Evolutionary conservation across 2,329 filamentous ascomycete genomes (phyloP).

Genomic region (Microdochium bolleyi): DNA sequence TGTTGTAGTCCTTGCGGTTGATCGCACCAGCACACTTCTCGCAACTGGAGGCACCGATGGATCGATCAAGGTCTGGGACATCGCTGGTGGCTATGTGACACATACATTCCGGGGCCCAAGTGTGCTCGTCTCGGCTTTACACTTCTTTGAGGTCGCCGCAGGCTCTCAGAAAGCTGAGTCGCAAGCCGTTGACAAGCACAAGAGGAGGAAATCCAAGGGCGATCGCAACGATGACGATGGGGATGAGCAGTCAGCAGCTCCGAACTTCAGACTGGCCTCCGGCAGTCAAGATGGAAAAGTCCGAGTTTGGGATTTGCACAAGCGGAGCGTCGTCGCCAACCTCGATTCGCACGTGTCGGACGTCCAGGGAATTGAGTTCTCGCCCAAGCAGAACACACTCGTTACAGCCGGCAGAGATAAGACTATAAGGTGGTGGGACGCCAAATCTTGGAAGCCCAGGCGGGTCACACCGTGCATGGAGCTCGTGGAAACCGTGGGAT

Average conservation of each 20-base stretch:
- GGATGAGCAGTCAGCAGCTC: slow-evolving; percentile 24
- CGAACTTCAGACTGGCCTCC: slow-evolving; percentile 73
- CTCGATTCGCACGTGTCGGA: slow-evolving; percentile 93
- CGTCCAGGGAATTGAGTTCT: slow-evolving; percentile 82
- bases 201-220: slow-evolving; percentile 34
- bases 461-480: slow-evolving; percentile 81
- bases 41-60: slow-evolving; percentile 93
- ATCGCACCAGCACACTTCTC: slow-evolving; percentile 79
- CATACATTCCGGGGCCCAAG: slow-evolving; percentile 93
- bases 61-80: slow-evolving; percentile 94
- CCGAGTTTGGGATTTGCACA: slow-evolving; percentile 84
- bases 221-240: slow-evolving; percentile 30
- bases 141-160: slow-evolving; percentile 74
- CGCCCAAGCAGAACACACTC: slow-evolving; percentile 62
- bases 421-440: slow-evolving; percentile 88
- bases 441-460: slow-evolving; percentile 72
- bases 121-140: slow-evolving; percentile 81
- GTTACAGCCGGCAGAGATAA: slow-evolving; percentile 87
- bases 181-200: slow-evolving; percentile 31
- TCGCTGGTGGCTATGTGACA: slow-evolving; percentile 80
- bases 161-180: slow-evolving; percentile 29
- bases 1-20: slow-evolving; percentile 77
- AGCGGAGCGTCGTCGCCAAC: slow-evolving; percentile 66
- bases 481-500: slow-evolving; percentile 75
- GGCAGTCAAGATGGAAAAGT: slow-evolving; percentile 93